Conservation (phyloP, 2,329 filamentous ascomycete genomes). For the Coniochaeta sp. region DNA sequence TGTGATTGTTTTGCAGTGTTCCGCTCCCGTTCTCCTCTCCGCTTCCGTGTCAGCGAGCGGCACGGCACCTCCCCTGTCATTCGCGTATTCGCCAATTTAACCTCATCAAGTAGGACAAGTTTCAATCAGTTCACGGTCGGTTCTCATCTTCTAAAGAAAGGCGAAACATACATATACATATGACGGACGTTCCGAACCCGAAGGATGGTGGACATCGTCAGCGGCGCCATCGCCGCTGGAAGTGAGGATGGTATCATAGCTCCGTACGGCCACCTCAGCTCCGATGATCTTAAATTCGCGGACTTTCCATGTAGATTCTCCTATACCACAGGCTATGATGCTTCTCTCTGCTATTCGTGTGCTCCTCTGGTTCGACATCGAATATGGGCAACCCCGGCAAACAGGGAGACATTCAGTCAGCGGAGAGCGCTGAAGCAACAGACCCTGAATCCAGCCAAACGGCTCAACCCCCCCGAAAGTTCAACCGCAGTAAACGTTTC, state of each 20-base stretch:
- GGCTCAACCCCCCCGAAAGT: not conserved
- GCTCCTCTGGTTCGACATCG: not conserved
- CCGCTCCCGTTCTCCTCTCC: not conserved
- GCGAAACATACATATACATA: not conserved
- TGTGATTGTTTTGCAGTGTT: too few relatives aligned
- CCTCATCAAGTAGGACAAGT: too few relatives aligned
- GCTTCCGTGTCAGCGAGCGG: not conserved
- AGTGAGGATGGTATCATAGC: not conserved
- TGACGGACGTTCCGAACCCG: not conserved
- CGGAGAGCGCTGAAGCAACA: not conserved
- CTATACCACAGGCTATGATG: not conserved
- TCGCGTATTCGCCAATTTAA: too few relatives aligned
- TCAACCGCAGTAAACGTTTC: not conserved
- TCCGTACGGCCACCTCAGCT: not conserved
- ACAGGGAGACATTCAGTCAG: not conserved
- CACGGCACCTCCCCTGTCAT: not conserved
- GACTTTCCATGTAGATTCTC: not conserved
- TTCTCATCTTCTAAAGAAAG: not conserved
- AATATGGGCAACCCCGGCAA: not conserved
- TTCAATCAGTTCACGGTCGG: too few relatives aligned
- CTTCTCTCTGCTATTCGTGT: not conserved
- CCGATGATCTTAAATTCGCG: not conserved
- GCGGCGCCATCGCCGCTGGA: not conserved
- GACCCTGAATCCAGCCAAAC: not conserved
- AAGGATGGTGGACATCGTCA: not conserved